Base-by-base conservation (phyloP, 768 basidiomycete species). In the Gloeopeniophorella convolvens region DNA sequence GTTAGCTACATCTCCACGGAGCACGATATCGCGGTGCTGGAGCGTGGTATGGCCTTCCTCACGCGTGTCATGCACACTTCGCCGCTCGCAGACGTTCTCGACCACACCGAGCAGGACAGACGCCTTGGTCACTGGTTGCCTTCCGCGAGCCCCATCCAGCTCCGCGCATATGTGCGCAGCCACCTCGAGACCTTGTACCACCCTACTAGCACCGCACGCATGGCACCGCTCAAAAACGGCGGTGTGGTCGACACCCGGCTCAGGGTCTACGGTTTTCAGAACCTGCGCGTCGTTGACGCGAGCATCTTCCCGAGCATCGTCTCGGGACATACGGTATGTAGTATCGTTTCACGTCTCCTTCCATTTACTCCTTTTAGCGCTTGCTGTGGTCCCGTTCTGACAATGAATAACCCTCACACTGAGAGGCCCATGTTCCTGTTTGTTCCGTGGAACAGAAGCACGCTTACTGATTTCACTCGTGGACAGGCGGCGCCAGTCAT, bases 271-370 rank as follows among this genome's bases (percentile, higher is more conserved):
- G 77, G 76, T 4, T 57, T 67, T 4, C 57, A 60, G 44, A 66
- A 69, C 41, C 64, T 78, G 40, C 51, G 77, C 15, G 66, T 79
- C 12, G 74, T 65, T 15, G 77, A 78, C 54, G 75, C 73, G 36
- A 71, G 69, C 10, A 57, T 76, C 21, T 70, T 70, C 48, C 74
- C 77, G 35, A 68, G 62, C 30, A 61, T 76, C 45, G 58, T 70
- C 0, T 64, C 72, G 1, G 72, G 73, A 18, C 76, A 77, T 47
- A 73, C 74, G 59, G 74, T 74, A 40, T 50, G 70, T 65, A n/a
- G n/a, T n/a, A n/a, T 5, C 10, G 21, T 15, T 31, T 32, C 26
- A 26, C n/a, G n/a, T n/a, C n/a, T n/a, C n/a, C n/a, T n/a, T n/a
- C 37, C 7, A 10, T 23, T 4, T 36, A 1, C 2, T 54, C 27